Base-by-base conservation (phyloP, 2,329 filamentous ascomycete species). In the Daldinia sp. region DNA sequence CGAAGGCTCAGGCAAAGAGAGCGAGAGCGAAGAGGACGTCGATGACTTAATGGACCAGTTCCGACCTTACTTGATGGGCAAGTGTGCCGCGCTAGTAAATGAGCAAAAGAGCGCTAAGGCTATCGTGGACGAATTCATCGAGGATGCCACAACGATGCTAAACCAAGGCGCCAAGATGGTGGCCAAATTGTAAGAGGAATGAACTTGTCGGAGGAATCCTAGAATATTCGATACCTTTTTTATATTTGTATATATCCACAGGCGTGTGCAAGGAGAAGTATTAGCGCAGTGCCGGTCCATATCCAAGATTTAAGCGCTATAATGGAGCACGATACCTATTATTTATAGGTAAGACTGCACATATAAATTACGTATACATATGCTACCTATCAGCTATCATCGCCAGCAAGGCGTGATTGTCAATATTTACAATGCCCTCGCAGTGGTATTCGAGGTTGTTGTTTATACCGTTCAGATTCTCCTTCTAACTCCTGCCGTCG, bases 121-220 rank as follows among this genome's bases (percentile, higher is more conserved):
- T 15, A 94, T 99, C 64, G 90, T 99, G 35, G 95, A 99, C 74
- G 95, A 99, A 82, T 90, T 99, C 72, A 91, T 99, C 67, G 79
- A 82, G 53, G 94, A 96, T 75, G 95, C 94, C 37, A 88, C 92
- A 61, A 83, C 82, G 64, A 86, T 85, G 77, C 77, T 97, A 71
- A 82, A 89, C 76, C 86, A 83, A 73, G 91, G 90, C 67, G 87
- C 87, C 78, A 85, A 87, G 75, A 79, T 87, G 80, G 82, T 90
- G 73, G 81, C 90, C 52, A 93, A 92, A 83, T 78, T 93, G 79
- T 93, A 88, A 79, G 57, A 17, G 15, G 30, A 3, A 17, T 27
- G 23, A 41, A 8, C 15, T 5, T 27, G 9, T 47, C 10, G 15
- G 29, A 35, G 21, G 17, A 27, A 29, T n/a, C 10, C 25, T 30